Evolutionary conservation across 2,329 filamentous ascomycete species (phyloP).

Genomic region (Diaporthe humulicola): DNA sequence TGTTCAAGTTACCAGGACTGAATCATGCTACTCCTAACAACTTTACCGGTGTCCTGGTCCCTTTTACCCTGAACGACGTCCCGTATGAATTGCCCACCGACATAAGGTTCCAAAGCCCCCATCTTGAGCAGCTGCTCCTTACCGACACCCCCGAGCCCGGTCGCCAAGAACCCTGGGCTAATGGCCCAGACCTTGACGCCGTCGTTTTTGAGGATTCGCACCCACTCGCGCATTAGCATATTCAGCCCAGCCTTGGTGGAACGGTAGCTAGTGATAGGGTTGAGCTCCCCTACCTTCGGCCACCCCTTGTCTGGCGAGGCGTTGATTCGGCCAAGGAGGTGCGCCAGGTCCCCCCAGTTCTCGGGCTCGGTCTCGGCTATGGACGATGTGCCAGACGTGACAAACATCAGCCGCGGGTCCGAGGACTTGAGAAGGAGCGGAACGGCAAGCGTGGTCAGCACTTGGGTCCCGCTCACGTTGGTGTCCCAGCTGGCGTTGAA

Average conservation of each 20-base stretch:
- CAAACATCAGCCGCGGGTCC: constrained; percentile 62
- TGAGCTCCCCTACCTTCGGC: constrained; percentile 55
- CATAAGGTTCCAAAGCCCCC: constrained; percentile 51
- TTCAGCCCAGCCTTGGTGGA: constrained; percentile 60
- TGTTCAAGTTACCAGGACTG: constrained; percentile 21
- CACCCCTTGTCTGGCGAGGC: constrained; percentile 53
- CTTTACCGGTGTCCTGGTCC: constrained; percentile 34
- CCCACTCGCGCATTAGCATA: constrained; percentile 64
- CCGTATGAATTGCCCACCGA: constrained; percentile 54
- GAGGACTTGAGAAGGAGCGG: constrained; percentile 60
- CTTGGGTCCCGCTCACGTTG: constrained; percentile 63
- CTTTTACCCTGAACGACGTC: constrained; percentile 46
- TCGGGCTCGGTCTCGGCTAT: constrained; percentile 48
- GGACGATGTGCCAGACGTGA: constrained; percentile 60
- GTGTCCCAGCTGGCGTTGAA: constrained; percentile 63
- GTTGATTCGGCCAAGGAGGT: constrained; percentile 30
- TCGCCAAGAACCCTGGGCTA: constrained; percentile 35
- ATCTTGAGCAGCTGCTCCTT: constrained; percentile 51
- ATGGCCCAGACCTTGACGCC: constrained; percentile 57
- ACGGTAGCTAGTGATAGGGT: constrained; percentile 51
- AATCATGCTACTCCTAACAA: constrained; percentile 12
- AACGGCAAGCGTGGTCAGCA: constrained; percentile 54
- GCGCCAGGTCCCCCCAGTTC: constrained; percentile 46
- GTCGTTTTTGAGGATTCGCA: constrained; percentile 51
- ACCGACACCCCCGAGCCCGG: constrained; percentile 23